Evolutionary conservation across 2,329 filamentous ascomycete genomes (phyloP).

Genomic region (Ceratocystis ficicola): DNA sequence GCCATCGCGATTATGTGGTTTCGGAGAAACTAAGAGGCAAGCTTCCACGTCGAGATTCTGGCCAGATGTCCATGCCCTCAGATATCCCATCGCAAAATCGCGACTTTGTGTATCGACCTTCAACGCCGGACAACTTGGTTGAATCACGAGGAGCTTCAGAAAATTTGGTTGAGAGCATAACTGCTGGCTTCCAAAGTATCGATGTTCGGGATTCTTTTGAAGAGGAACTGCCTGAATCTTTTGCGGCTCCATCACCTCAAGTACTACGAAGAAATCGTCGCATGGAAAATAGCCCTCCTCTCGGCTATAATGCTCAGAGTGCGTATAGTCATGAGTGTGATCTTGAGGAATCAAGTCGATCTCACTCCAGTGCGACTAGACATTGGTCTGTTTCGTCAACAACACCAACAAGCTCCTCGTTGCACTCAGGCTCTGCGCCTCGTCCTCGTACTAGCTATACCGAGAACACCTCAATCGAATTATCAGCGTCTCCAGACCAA

Average conservation of each 20-base stretch:
- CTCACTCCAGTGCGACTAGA: constrained; percentile 30
- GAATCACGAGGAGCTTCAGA: background rate
- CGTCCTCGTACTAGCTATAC: constrained; percentile 36
- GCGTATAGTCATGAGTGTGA: constrained; percentile 27
- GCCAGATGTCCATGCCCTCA: background rate
- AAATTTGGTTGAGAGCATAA: constrained; percentile 19
- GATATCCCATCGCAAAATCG: background rate
- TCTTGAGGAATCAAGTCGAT: constrained; percentile 28
- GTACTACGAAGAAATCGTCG: constrained; percentile 19
- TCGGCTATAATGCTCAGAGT: constrained; percentile 25
- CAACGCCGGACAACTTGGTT: constrained; percentile 12
- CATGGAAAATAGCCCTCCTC: constrained; percentile 18
- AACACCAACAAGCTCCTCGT: constrained; percentile 33
- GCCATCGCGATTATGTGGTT: constrained; percentile 1
- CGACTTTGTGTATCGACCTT: constrained; percentile 1
- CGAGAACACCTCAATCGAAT: constrained; percentile 36
- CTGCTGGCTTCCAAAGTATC: constrained; percentile 17
- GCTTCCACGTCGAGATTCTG: background rate
- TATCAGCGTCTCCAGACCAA: constrained; percentile 23
- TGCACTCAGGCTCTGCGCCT: constrained; percentile 32
- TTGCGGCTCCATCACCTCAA: constrained; percentile 23
- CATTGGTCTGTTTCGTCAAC: constrained; percentile 35
- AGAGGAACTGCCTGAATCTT: constrained; percentile 4
- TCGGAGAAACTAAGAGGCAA: constrained; percentile 18
- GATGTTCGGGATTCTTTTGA: constrained; percentile 15